phyloP scores from a whole-genome alignment of 1,284 basidiomycete genomes.

The Rhodotorula glutinis region DNA sequence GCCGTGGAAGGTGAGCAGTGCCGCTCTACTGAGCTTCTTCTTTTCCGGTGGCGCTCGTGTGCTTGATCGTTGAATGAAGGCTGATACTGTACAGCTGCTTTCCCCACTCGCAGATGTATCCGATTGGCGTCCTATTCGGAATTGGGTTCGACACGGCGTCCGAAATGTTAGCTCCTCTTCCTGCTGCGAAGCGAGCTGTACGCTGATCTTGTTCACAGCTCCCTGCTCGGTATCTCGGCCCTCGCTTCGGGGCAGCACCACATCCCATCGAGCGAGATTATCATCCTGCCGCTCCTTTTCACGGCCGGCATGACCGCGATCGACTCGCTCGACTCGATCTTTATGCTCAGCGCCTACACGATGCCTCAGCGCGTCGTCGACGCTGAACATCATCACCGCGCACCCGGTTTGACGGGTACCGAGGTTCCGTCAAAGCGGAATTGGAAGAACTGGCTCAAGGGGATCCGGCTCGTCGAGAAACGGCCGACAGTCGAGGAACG shows the following conservation, averaged over 20 bases:
- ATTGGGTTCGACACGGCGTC: slow-evolving; percentile 49
- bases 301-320: slow-evolving; percentile 49
- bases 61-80: accelerated
- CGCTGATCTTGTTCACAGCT: slow-evolving; percentile 28
- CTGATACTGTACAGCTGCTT: background rate
- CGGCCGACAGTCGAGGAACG: background rate
- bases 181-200: background rate
- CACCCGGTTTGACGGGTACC: background rate
- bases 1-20: slow-evolving; percentile 48
- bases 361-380: slow-evolving; percentile 20
- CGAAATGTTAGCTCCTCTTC: slow-evolving; percentile 21
- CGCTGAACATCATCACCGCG: background rate
- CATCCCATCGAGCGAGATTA: slow-evolving; percentile 41
- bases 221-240: slow-evolving; percentile 49
- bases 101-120: slow-evolving; percentile 42
- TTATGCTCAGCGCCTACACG: slow-evolving; percentile 49
- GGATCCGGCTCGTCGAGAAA: slow-evolving; percentile 7
- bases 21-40: no score
- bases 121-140: slow-evolving; percentile 48
- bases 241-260: slow-evolving; percentile 37
- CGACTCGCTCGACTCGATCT: slow-evolving; percentile 47
- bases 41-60: background rate
- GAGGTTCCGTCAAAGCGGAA: background rate
- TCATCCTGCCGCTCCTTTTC: slow-evolving; percentile 50
- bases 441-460: background rate